phyloP scores from a whole-genome alignment of 2,329 filamentous ascomycete genomes.

The Exophiala xenobiotica region DNA sequence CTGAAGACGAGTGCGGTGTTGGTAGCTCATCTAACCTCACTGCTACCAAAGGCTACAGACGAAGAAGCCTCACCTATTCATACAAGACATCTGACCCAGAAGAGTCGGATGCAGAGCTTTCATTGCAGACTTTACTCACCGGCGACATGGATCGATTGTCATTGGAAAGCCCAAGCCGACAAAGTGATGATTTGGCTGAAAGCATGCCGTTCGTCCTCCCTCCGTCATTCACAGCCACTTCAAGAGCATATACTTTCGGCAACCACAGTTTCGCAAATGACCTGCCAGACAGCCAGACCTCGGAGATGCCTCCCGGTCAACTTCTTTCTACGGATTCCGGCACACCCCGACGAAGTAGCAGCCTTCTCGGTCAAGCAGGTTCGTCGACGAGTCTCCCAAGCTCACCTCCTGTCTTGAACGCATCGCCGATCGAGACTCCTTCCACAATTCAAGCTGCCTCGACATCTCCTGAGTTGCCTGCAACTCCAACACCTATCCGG shows the following conservation, averaged over 20 bases:
- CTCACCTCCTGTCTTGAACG: constrained; percentile 8
- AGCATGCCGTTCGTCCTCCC: constrained; percentile 6
- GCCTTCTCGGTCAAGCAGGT: neutral
- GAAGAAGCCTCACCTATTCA: constrained; percentile 21
- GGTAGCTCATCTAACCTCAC: neutral
- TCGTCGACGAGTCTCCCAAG: constrained; percentile 18
- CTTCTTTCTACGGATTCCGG: too few relatives aligned
- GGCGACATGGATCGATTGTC: constrained; percentile 13
- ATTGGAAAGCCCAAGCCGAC: neutral
- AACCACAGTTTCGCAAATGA: too few relatives aligned
- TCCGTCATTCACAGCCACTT: constrained; percentile 4
- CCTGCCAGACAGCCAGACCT: too few relatives aligned
- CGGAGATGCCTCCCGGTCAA: too few relatives aligned
- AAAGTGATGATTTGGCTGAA: neutral
- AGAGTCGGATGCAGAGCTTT: constrained; percentile 6
- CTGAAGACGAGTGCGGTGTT: constrained; percentile 1
- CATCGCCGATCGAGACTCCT: neutral
- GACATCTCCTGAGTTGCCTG: constrained; percentile 13
- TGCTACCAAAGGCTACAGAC: constrained; percentile 11
- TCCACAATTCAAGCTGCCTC: neutral
- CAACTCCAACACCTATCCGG: constrained; percentile 14
- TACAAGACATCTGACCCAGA: constrained; percentile 18
- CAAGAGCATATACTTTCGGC: too few relatives aligned
- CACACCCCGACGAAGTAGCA: constrained; percentile 7
- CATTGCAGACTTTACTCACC: constrained; percentile 1